These are phyloP conservation scores for Penicillium taxi DNA, from an alignment of 495 filamentous ascomycete genomes.

Conservation along the genomic window DNA sequence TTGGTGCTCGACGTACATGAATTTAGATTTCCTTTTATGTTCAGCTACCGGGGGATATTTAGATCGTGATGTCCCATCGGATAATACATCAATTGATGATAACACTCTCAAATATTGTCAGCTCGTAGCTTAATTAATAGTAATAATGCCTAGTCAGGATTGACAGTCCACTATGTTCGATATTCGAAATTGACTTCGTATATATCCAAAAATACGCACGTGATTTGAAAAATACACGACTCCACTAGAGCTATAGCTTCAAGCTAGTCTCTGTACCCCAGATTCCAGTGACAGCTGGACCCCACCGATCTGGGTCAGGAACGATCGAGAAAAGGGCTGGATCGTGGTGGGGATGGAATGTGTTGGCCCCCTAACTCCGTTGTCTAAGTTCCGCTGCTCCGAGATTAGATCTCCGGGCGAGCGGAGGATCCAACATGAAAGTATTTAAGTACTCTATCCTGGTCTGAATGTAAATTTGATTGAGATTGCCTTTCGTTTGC, in stretches of 20 bases:
- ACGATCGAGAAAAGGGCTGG: conserved; percentile 1
- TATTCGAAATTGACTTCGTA: no score
- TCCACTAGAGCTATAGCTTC: conserved; percentile 24
- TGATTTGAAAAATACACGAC: conserved; percentile 11
- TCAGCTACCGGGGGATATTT: conserved; percentile 21
- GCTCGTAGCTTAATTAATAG: not conserved
- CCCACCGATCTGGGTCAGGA: conserved; percentile 11
- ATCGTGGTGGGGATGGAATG: conserved; percentile 9
- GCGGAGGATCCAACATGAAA: no score
- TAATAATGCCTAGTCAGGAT: no score
- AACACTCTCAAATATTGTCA: not conserved
- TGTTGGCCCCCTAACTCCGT: no score
- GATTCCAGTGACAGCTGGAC: conserved; percentile 11
- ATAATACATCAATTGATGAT: conserved; percentile 27
- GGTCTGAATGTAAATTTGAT: no score
- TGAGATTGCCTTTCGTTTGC: no score
- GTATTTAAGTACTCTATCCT: no score
- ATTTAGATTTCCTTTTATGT: conserved; percentile 32
- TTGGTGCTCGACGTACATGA: conserved; percentile 28
- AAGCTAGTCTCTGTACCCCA: conserved; percentile 11
- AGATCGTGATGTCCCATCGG: conserved; percentile 26
- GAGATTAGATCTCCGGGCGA: conserved; percentile 19
- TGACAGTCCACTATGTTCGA: no score
- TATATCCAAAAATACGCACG: no score
- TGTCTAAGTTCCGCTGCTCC: conserved; percentile 16